Base-by-base conservation (phyloP, 176 grass and related monocot genomes). In the Alloteropsis semialata region DNA sequence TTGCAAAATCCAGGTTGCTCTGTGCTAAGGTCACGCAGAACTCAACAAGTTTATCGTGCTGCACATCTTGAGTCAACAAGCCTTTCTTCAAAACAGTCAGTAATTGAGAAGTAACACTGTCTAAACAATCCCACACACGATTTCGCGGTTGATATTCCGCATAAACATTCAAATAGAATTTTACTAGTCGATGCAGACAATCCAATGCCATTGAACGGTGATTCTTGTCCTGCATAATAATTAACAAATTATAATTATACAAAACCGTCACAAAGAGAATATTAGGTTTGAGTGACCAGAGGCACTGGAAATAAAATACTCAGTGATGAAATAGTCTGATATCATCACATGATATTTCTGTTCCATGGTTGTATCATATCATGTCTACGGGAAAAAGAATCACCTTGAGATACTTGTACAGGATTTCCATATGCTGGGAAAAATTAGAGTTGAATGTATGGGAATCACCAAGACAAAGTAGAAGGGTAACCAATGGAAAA, bases 321-420 rank as follows among this genome's bases (percentile, higher is more conserved):
- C 72, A 46, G 10, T 72, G 16, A 51, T 58, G 50, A 79, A 73
- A 87, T 21, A 74, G 15, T 78, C 65, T 74, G 30, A 70, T 25
- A 5, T 46, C 30, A n/a, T 77, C 64, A 65, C 59, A 69, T 55
- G 17, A 72, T 76, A 74, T 27, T 41, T 13, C 4, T 53, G 42
- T 42, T 56, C n/a, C 4, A 2, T 44, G 16, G 34, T 79, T 28
- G 75, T 62, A 46, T 76, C 33, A 84, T 21, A 53, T 53, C 17
- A 50, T 72, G 61, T 70, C 34, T 61, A 36, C 27, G 69, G 22
- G 6, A 22, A 18, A 50, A 42, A 60, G n/a, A 80, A 54, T 77
- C 51, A 97, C 94, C 87, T 95, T 98, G 65, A 98, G 96, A 93
- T 93, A 88, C 89, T 95, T 98, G 77, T 98, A 98, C 61, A 98